Base-by-base conservation (phyloP, 805 yeast genomes). In the Pichia sporocuriosa region DNA sequence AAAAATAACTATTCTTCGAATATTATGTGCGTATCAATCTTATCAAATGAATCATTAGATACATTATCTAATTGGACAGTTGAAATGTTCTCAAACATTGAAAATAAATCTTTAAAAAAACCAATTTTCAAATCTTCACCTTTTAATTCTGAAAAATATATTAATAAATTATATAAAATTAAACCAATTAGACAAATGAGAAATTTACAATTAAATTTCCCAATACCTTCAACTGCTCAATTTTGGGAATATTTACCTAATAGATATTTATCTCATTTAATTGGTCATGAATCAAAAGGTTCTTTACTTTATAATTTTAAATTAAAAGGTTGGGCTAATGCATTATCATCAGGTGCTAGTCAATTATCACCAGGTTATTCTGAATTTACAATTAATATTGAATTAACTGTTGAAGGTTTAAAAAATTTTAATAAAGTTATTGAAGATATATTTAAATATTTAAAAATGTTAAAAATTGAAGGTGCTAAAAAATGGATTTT, bases 211-310 rank as follows among this genome's bases (percentile, higher is more conserved):
- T 45, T 93, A 12, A 60, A 75, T 2, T 93, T 93, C 61, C 68
- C 73, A 39, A 75, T 84, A 11, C 96, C 96, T 3, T 88, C 84
- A 55, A 80, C 81, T 49, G 73, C 75, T 39, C 73, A 72, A 21
- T 59, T 65, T 38, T 84, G 89, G 84, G 72, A 73, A 40, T 70
- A 73, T 20, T 77, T 77, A 51, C 95, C 97, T 0, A 70, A 75
- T 6, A 75, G 72, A 42, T 84, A 87, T 61, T 73, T 67, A 50
- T 76, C 89, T 17, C 97, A 93, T 59, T 67, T 93, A 40, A 65
- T 90, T 36, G 97, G 97, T 31, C 97, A 90, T 61, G 98, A 90
- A 65, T 84, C 93, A 36, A 71, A 80, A 37, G 97, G 97, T 2
- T 87, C 96, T 2, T 59, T 90, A 16, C 68, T 87, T 27, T 74